These are phyloP conservation scores for Penicillium dipodomyicola DNA, from an alignment of 495 filamentous ascomycete genomes.

Conservation along the genomic window DNA sequence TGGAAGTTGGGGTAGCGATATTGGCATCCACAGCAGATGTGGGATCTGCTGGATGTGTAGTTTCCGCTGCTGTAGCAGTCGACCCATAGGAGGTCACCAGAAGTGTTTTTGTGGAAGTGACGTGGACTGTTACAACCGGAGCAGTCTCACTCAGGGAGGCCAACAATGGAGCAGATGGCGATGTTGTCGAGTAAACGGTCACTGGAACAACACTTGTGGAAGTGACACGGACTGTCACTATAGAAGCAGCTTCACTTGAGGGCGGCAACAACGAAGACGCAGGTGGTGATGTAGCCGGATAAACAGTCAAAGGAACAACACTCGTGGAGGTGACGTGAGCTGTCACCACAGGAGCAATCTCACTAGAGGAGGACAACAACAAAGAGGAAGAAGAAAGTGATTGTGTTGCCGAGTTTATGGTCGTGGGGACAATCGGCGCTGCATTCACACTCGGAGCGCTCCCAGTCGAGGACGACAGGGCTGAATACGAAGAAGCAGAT, in stretches of 20 bases:
- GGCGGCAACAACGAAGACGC: not conserved
- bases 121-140: not conserved
- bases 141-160: not conserved
- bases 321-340: constrained; percentile 10
- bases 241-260: not conserved
- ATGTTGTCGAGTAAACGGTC: constrained; percentile 11
- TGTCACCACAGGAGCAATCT: constrained; percentile 2
- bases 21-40: constrained; percentile 1
- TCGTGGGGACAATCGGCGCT: too few species aligned
- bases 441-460: not conserved
- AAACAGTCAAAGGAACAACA: not conserved
- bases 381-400: not conserved
- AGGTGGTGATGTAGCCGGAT: not conserved
- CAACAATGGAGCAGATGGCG: not conserved
- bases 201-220: constrained; percentile 8
- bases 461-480: not conserved
- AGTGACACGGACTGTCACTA: constrained; percentile 12
- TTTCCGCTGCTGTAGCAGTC: not conserved
- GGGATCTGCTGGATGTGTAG: not conserved
- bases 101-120: not conserved
- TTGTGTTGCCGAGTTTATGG: not conserved
- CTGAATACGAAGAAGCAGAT: not conserved
- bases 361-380: not conserved
- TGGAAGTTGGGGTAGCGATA: not conserved
- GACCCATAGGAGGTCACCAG: not conserved